A percentile compares a stretch with the other conserved stretches of the same genome.
These are phyloP conservation scores for Collybia nuda DNA, from an alignment of 768 basidiomycete species.

Conservation along the genomic window DNA sequence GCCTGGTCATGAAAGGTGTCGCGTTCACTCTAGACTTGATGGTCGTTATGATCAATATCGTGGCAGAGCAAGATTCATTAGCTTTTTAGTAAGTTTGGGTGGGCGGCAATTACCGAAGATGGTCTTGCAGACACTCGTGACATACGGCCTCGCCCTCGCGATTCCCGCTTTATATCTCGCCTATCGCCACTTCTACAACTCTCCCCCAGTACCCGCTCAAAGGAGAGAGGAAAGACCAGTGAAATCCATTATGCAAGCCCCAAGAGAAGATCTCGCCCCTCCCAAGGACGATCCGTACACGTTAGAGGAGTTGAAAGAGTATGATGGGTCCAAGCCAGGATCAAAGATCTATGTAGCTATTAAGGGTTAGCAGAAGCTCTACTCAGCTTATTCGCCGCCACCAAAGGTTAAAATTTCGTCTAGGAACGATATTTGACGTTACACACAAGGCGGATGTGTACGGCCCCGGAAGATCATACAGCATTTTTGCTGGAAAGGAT, in stretches of 20 bases:
- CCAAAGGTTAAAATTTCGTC: not conserved
- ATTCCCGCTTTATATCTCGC: conserved; percentile 24
- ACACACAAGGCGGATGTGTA: conserved; percentile 84
- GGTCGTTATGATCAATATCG: no score
- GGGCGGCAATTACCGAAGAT: conserved; percentile 16
- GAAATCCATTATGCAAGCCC: conserved; percentile 73
- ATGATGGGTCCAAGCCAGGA: conserved; percentile 60
- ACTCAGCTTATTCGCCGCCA: not conserved
- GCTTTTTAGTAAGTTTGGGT: no score
- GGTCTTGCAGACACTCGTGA: conserved; percentile 20
- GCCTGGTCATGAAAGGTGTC: no score
- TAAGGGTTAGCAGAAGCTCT: conserved; percentile 57
- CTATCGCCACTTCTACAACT: conserved; percentile 15
- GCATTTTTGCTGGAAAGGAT: conserved; percentile 92
- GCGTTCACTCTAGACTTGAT: no score
- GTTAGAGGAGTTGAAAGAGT: conserved; percentile 61
- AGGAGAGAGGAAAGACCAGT: conserved; percentile 24
- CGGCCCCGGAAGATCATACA: conserved; percentile 76
- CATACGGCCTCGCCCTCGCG: conserved; percentile 22
- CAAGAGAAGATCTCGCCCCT: conserved; percentile 56
- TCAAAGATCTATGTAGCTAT: conserved; percentile 91
- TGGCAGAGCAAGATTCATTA: no score
- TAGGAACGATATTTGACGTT: conserved; percentile 91
- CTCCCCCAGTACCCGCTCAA: conserved; percentile 13
- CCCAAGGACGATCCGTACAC: conserved; percentile 84